A percentile compares a stretch with the other conserved stretches of the same genome.
Conservation (phyloP, 2,329 filamentous ascomycete genomes). For the Fusarium clavum region DNA sequence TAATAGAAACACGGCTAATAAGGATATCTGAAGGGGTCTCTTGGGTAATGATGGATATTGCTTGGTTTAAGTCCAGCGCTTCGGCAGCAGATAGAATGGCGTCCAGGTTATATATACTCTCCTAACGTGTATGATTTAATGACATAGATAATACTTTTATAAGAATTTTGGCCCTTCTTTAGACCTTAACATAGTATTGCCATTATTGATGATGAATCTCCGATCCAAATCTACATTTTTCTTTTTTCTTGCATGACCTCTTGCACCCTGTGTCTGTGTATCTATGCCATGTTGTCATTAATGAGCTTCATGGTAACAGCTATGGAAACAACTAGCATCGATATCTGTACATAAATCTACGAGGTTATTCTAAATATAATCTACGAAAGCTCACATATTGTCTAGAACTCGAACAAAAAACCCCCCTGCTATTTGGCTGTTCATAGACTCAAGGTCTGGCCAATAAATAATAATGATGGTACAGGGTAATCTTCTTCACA, state of each 20-base stretch:
- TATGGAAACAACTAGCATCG: too few species aligned
- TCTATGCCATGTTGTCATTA: too few species aligned
- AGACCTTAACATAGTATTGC: rapidly evolving
- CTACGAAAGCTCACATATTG: too few species aligned
- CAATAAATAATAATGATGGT: not conserved
- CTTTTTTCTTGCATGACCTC: too few species aligned
- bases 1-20: not conserved
- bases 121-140: conserved; percentile 22
- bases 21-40: not conserved
- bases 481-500: conserved; percentile 31
- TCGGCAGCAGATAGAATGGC: conserved; percentile 23
- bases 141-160: conserved; percentile 5
- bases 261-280: rapidly evolving
- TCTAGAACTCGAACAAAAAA: not conserved
- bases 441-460: not conserved
- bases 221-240: too few species aligned
- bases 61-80: not conserved
- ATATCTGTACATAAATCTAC: too few species aligned
- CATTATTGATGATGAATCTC: not conserved
- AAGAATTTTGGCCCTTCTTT: not conserved
- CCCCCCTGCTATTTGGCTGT: not conserved
- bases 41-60: conserved; percentile 1
- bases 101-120: conserved; percentile 19
- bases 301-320: too few species aligned
- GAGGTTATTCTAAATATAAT: too few species aligned